Base-by-base conservation (phyloP, 768 basidiomycete species). In the Rhizopogon sp. region DNA sequence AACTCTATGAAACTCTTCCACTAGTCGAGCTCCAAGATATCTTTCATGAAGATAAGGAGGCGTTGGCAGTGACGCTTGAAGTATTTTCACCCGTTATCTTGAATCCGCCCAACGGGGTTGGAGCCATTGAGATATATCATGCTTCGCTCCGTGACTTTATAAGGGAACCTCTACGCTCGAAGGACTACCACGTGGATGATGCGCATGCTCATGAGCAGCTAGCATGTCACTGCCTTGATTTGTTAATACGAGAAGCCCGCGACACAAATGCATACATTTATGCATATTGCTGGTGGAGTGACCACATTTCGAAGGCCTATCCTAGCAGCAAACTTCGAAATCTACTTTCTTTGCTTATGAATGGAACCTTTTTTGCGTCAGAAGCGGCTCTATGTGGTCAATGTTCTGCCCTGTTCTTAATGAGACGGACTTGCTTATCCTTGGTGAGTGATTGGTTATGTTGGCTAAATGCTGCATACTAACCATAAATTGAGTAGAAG, bases 361-460 rank as follows among this genome's bases (percentile, higher is more conserved):
- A 14, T 1, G 14, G 7, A 47, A 5, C 31, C 33, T 10, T 35
- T 11, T 10, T 35, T 11, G 33, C 33, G 10, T 11, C 33, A 35
- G 9, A 11, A 35, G 7, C 8, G 6, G 8, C 5, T 7, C 1
- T 7, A 6, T 20, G 20, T 31, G 6, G 7, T 31, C 7, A 31
- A 20, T 2, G 29, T 8, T 7, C 7, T 31, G 20, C 1, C 2
- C 20, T 20, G 20, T 20, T 20, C 20, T 6, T 6, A 31, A 31
- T 31, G 29, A 52, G 41, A 33, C 2, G 1, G 11, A 16, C 40
- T 13, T 42, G 25, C 37, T 17, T 52, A 45, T 52, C 25, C 20
- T 70, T 66, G 58, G 64, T 63, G 2, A 64, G 3, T 33, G 57
- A 62, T 16, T 49, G 20, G 29, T 31, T 29, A 17, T 31, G 31